Evolutionary conservation across 805 yeast species (phyloP), one percentile per base, ranked within the genome.

Genomic region (Hanseniaspora osmophila): DNA sequence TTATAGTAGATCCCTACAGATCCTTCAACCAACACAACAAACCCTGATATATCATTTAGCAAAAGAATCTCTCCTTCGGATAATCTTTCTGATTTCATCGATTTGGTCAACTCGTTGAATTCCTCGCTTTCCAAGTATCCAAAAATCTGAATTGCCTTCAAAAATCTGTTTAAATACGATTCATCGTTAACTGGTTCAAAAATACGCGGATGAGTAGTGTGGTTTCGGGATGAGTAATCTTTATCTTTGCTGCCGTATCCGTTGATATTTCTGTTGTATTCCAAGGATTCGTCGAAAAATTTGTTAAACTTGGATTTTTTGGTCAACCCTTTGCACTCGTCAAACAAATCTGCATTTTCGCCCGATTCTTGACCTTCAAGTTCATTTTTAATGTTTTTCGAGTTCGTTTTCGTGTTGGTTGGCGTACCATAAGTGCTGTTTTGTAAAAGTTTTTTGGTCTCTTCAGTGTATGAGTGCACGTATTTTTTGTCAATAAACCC

Each of bases 1-100:
- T 74, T 75, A 41, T 80, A 77, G 57, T 74, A 86, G 0, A 92
- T 83, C 56, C 84, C 87, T 42, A 90, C 75, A 11, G 78, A 73
- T 1, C 98, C 98, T 53, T 88, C 96, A 1, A 88, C 94, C 18
- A 90, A 95, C 40, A 92, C 83, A 33, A 92, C 78, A 55, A 92
- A 88, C 1, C 97, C 97, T 6, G 81, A 66, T 6, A 78, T 73
- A 44, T 81, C 84, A 49, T 83, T 85, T 37, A 90, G 62, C 42
- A 77, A 70, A 32, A 92, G 64, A 10, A 82, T 71, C 58, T 90
- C 97, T 33, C 85, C 90, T 5, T 75, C 72, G 27, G 78, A 78
- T 35, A 90, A 60, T 49, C 84, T 81, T 57, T 85, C 86, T 0
- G 97, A 90, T 45, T 84, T 84, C 85, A 90, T 86, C 49, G 82